phyloP scores from a whole-genome alignment of 805 yeast species.

The Candida endomychidarum region DNA sequence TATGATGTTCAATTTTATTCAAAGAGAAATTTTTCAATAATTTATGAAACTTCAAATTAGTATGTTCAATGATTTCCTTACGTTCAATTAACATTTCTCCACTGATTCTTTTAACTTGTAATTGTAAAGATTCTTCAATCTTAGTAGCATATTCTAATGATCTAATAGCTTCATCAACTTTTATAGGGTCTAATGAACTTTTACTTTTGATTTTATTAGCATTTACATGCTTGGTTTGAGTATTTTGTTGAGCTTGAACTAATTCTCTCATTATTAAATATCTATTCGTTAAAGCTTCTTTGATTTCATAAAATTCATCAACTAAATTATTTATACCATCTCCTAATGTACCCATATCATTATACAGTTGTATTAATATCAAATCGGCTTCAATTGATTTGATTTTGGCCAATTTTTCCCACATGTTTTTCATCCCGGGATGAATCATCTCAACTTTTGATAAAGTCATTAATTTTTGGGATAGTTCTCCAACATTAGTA shows the following conservation, averaged over 20 bases:
- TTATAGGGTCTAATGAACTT: constrained; percentile 77
- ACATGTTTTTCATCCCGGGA: constrained; percentile 72
- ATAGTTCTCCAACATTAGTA: constrained; percentile 48
- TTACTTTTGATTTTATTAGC: constrained; percentile 72
- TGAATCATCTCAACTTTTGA: constrained; percentile 48
- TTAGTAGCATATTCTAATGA: constrained; percentile 76
- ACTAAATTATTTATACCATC: constrained; percentile 68
- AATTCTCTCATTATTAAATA: constrained; percentile 91
- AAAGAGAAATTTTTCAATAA: constrained; percentile 61
- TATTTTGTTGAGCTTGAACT: constrained; percentile 70
- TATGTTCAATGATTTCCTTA: constrained; percentile 53
- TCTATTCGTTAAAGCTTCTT: constrained; percentile 90
- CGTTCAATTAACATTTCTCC: constrained; percentile 81
- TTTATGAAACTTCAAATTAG: constrained; percentile 55
- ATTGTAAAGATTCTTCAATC: constrained; percentile 71
- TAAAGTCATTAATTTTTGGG: constrained; percentile 39
- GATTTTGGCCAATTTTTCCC: constrained; percentile 75
- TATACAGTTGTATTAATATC: constrained; percentile 66
- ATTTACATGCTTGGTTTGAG: constrained; percentile 66
- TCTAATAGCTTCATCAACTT: constrained; percentile 86
- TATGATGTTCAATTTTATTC: constrained; percentile 79
- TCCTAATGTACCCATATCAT: constrained; percentile 71
- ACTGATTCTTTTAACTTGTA: constrained; percentile 78
- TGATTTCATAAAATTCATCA: constrained; percentile 80
- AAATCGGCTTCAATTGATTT: constrained; percentile 72